Base-by-base conservation (phyloP, 2,329 filamentous ascomycete species). In the Verticillium zaregamsianum region DNA sequence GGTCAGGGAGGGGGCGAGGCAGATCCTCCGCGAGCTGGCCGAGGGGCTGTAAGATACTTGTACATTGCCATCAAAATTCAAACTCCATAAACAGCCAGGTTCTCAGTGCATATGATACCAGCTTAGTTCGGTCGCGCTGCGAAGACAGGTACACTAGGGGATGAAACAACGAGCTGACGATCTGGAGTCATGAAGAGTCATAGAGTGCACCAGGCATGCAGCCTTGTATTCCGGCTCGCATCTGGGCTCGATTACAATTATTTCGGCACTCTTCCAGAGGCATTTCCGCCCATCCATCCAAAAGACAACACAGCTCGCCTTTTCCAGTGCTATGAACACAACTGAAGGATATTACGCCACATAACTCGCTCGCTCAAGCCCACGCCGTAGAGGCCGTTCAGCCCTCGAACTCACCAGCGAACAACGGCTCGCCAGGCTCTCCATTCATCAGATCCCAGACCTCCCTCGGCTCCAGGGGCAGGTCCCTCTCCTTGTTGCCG, bases 361-460 rank as follows among this genome's bases (percentile, higher is more conserved):
- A 40, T 14, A 5, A 7, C 33, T 3, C 33, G 11, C 33, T 2
- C 33, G 14, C 37, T 40, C 37, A 3, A 40, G 14, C 15, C 12
- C 28, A 28, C 28, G 14, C 6, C 15, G 37, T 20, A n/a, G 6
- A 15, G 6, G 14, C 2, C 8, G 7, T 12, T 25, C 20, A 57
- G 12, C 37, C 32, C 32, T 37, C 15, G 23, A 74, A 82, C 15
- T 78, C 71, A 2, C 80, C 80, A 1, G 80, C 80, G 49, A 81
- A 78, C 0, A 82, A 71, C 3, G 81, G 60, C n/a, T 81, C 80
- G 0, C 69, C 72, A 0, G 71, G 71, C 33, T 73, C 62, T 5
- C 75, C 78, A 61, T 83, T 83, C 71, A 81, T 77, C 3, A 65
- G 61, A 11, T 79, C 70, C 81, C 81, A 83, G n/a, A 82, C 33